Evolutionary conservation across 768 basidiomycete genomes (phyloP).

Genomic region (Mycena crocata): DNA sequence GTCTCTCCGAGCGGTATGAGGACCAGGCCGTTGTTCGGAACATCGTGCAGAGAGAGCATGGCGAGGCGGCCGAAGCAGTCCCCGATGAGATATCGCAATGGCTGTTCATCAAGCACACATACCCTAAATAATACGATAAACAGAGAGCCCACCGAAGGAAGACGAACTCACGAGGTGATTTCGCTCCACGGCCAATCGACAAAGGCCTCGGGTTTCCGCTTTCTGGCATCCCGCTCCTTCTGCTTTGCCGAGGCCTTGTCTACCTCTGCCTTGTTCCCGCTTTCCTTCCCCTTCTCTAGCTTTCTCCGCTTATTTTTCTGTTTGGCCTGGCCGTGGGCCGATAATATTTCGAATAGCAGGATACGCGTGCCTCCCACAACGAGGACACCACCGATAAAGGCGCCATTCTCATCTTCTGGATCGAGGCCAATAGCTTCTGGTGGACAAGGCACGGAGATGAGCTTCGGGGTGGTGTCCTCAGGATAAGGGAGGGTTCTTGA

Average conservation of each 20-base stretch:
- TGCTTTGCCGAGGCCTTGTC: slow-evolving; percentile 67
- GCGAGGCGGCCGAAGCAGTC: slow-evolving; percentile 80
- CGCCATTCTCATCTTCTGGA: slow-evolving; percentile 43
- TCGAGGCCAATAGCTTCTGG: slow-evolving; percentile 38
- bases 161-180: slow-evolving; percentile 69
- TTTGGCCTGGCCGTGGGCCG: slow-evolving; percentile 59
- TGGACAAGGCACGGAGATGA: slow-evolving; percentile 55
- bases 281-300: slow-evolving; percentile 63
- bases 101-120: slow-evolving; percentile 60
- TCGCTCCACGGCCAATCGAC: slow-evolving; percentile 85
- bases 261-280: slow-evolving; percentile 53
- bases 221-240: slow-evolving; percentile 62
- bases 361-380: slow-evolving; percentile 77
- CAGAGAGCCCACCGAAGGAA: neutral
- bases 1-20: slow-evolving; percentile 54
- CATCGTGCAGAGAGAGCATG: slow-evolving; percentile 66
- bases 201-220: slow-evolving; percentile 63
- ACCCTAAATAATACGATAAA: slow-evolving; percentile 52
- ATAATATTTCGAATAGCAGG: slow-evolving; percentile 69
- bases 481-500: slow-evolving; percentile 58
- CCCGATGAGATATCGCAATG: slow-evolving; percentile 68
- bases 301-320: slow-evolving; percentile 66
- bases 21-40: slow-evolving; percentile 57
- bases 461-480: slow-evolving; percentile 51
- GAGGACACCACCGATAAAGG: slow-evolving; percentile 74